These are phyloP conservation scores for Saccharomycopsis sp. DNA, from an alignment of 805 yeast species.

Conservation along the genomic window DNA sequence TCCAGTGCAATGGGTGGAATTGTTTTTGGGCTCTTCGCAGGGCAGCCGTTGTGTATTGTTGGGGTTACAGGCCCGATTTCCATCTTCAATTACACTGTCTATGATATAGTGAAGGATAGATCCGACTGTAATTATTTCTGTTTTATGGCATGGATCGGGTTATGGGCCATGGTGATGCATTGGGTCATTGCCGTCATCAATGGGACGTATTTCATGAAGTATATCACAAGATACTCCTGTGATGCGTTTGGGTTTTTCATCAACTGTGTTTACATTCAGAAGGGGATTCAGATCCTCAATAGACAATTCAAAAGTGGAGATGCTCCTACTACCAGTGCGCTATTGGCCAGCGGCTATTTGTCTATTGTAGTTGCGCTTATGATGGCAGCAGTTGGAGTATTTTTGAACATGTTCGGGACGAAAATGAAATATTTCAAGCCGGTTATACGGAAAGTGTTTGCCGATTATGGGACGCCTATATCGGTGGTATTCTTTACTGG, in stretches of 20 bases:
- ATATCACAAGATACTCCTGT: slow-evolving; percentile 77
- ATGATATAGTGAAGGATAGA: slow-evolving; percentile 28
- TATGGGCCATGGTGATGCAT: slow-evolving; percentile 88
- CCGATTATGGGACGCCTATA: slow-evolving; percentile 82
- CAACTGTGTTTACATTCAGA: slow-evolving; percentile 79
- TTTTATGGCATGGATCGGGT: slow-evolving; percentile 92
- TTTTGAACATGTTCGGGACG: slow-evolving; percentile 47
- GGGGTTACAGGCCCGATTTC: slow-evolving; percentile 97
- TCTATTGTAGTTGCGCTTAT: slow-evolving; percentile 66
- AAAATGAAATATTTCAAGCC: slow-evolving; percentile 56
- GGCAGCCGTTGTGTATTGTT: slow-evolving; percentile 90
- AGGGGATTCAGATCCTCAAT: slow-evolving; percentile 77
- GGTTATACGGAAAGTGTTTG: slow-evolving; percentile 57
- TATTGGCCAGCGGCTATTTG: slow-evolving; percentile 53
- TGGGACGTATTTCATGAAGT: slow-evolving; percentile 56
- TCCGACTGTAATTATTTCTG: slow-evolving; percentile 58
- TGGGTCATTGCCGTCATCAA: slow-evolving; percentile 64
- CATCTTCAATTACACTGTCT: slow-evolving; percentile 84
- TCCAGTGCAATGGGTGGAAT: slow-evolving; percentile 86
- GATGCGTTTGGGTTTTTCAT: slow-evolving; percentile 92
- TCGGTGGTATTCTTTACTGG: slow-evolving; percentile 88
- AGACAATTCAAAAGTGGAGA: slow-evolving; percentile 52
- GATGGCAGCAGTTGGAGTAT: slow-evolving; percentile 75
- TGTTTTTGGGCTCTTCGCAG: slow-evolving; percentile 76
- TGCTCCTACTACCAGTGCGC: slow-evolving; percentile 23